These are phyloP conservation scores for Claviceps maximensis DNA, from an alignment of 2,329 filamentous ascomycete species.

Conservation along the genomic window DNA sequence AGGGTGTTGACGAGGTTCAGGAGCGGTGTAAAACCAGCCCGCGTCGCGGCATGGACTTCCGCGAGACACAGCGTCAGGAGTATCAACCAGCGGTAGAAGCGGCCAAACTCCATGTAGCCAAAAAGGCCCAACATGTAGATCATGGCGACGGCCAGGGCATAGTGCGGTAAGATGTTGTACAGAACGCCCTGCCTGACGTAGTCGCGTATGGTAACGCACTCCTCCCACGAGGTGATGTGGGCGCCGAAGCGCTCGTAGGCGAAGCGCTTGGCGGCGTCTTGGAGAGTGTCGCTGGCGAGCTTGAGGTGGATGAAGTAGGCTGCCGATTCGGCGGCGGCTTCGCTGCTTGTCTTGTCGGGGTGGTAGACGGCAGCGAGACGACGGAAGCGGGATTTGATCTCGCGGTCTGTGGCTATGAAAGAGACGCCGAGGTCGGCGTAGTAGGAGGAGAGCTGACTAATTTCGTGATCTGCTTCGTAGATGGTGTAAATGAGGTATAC, in stretches of 20 bases:
- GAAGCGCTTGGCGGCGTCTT: constrained; percentile 64
- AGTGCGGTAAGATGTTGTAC: constrained; percentile 46
- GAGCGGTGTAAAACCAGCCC: constrained; percentile 36
- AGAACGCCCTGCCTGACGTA: constrained; percentile 54
- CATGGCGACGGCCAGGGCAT: constrained; percentile 40
- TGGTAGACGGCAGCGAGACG: constrained; percentile 60
- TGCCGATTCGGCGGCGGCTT: constrained; percentile 18
- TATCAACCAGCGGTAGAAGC: constrained; percentile 52
- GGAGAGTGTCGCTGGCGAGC: constrained; percentile 66
- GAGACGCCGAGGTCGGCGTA: constrained; percentile 66
- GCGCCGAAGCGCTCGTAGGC: constrained; percentile 86
- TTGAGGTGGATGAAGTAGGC: constrained; percentile 69
- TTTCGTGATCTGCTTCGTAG: constrained; percentile 77
- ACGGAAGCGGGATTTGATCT: constrained; percentile 75
- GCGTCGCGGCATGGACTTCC: constrained; percentile 43
- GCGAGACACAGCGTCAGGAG: constrained; percentile 39
- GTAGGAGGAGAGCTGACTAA: constrained; percentile 59
- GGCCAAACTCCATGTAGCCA: constrained; percentile 55
- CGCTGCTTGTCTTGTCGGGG: constrained; percentile 62
- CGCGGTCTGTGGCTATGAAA: constrained; percentile 54
- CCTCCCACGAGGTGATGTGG: constrained; percentile 50
- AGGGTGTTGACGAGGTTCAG: constrained; percentile 33
- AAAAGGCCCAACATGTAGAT: constrained; percentile 49
- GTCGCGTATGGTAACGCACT: constrained; percentile 56
- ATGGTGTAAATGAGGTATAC: constrained; percentile 83